Base-by-base conservation (phyloP, 257 asterid genomes). In the Penstemon barbatus region DNA sequence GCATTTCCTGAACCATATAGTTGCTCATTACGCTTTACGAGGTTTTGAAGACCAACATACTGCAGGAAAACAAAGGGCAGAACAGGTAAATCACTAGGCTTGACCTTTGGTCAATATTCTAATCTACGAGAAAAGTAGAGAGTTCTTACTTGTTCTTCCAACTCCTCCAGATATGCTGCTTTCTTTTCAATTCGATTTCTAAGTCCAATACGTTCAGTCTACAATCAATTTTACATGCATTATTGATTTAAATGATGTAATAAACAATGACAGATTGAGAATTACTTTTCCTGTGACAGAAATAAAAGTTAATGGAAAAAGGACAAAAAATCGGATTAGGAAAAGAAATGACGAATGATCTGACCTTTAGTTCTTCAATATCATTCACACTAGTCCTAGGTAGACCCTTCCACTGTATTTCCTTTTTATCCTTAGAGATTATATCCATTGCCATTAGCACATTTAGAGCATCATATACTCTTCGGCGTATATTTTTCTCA, bases 401-500 rank as follows among this genome's bases (percentile, higher is more conserved):
- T 61, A 90, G 84, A 77, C 97, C 97, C 81, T 78, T 90, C 95
- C 97, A 90, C 67, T 86, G 95, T 80, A 90, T 86, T 78, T 90
- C 93, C 80, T 86, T 90, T 73, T 90, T 90, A 71, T 90, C 97
- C 82, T 88, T 90, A 25, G 97, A 86, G 70, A 90, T 85, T 61
- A 90, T 88, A 83, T 90, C 96, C 97, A 90, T 84, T 12, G 97
- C 97, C 97, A 88, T 88, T 43, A 90, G 89, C 77, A 90, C 97
- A 56, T 90, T 90, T 69, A 90, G 54, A 64, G 97, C 97, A 80
- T 90, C 97, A 75, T 90, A 90, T 37, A 90, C 97, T 76, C 97
- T 84, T 45, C 96, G 84, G 3, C 97, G 83, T 68, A 90, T 90
- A 76, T 90, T 90, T 75, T 90, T 90, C 85, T 88, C 97, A 48